Evolutionary conservation across 78 protist species (phyloP), one percentile per base, ranked within the genome.

Genomic region (Acrasis kona): DNA sequence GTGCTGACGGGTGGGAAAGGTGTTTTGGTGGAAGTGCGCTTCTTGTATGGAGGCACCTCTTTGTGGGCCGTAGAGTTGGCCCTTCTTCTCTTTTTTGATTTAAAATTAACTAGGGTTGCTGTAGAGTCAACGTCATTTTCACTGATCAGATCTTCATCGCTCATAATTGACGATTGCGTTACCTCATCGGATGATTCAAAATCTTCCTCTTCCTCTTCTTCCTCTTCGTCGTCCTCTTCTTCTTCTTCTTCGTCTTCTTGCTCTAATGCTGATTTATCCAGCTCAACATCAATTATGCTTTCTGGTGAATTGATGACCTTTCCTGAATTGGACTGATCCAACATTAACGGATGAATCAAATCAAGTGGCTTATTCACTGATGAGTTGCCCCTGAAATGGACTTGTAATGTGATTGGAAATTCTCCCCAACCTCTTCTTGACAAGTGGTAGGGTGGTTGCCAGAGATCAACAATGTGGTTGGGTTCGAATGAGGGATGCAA

Each of bases 371-470:
- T 86, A 78, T 86, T 86, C 76, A 74, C 57, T 34, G 34, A 50
- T n/a, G 19, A 50, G 19, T 50, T n/a, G 19, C 19, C 19, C 19
- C 19, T 50, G 19, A n/a, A n/a, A n/a, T 78, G 80, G 5, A 86
- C 50, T 38, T 77, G 82, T 30, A 81, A 57, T 3, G 84, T 29
- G 3, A 86, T 35, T 27, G 90, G 86, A 36, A 86, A 86, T n/a
- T 86, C 90, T 8, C 90, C 90, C 85, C 86, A 86, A 2, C 90
- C 90, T 5, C 83, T 37, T 39, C 86, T 27, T 5, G 76, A n/a
- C 8, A 86, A n/a, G 3, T 81, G 50, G 37, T 81, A 86, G 29
- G 90, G 90, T 42, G 72, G 76, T 32, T 76, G 50, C 3, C 4
- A 19, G 30, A 86, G 65, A n/a, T 79, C 84, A 1, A 84, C 73